Base-by-base conservation (phyloP, 73 alveolate genomes). In the Breviolum minutum region DNA sequence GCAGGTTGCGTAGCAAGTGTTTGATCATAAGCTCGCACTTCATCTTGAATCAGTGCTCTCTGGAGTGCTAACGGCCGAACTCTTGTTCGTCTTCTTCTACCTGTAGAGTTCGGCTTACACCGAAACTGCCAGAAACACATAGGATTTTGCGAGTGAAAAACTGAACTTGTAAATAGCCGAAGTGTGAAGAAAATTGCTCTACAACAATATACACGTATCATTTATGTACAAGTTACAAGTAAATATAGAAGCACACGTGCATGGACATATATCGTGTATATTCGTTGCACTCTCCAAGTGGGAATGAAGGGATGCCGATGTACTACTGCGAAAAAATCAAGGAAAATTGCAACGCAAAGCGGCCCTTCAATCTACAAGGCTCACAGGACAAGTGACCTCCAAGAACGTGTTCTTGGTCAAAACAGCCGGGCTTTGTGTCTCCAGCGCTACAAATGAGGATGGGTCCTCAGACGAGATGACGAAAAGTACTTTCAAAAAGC, bases 381-480 rank as follows among this genome's bases (percentile, higher is more conserved):
- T 22, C 48, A 10, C 22, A 76, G 19, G 0, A 32, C 29, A 12
- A 40, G 54, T 40, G 54, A 48, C 97, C 97, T 91, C 97, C 32
- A 91, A 32, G 76, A 91, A 91, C 20, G 97, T 91, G 77, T 91
- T 91, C 54, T 91, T 91, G 77, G 97, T 91, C 77, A 73, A 62
- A 12, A 91, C 76, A 6, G 61, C 81, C 5, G 94, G 63, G 80
- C 85, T 13, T 7, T 73, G 74, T 19, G 69, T 32, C 89, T 73
- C 97, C 77, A 91, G 97, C 63, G 97, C 84, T 14, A 77, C 97
- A 60, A 91, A 91, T 60, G 93, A 54, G 76, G 73, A 61, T 54
- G 93, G 76, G 61, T 84, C 85, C 40, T 54, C 48, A 22, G 16
- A 13, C 26, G 81, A 12, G 29, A 71, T 7, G 30, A 12, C n/a